A percentile compares a stretch with the other conserved stretches of the same genome.
These are phyloP conservation scores for Nicotiana undulata DNA, from an alignment of 257 asterid genomes.

Conservation along the genomic window DNA sequence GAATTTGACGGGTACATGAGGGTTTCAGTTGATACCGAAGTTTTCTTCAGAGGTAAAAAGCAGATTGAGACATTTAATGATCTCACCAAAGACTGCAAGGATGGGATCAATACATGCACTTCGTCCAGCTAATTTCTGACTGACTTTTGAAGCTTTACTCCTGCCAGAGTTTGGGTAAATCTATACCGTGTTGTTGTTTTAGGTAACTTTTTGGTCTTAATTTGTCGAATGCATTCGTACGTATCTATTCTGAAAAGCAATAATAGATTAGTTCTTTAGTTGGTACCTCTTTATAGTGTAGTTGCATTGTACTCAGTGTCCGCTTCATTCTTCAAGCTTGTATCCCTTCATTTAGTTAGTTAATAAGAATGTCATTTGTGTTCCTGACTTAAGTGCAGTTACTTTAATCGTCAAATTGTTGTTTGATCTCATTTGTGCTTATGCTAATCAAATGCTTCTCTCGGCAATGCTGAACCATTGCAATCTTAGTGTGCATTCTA, in stretches of 20 bases:
- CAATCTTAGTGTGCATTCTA: background rate
- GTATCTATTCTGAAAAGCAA: background rate
- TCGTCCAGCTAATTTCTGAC: constrained; percentile 31
- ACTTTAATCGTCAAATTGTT: background rate
- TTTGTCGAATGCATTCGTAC: background rate
- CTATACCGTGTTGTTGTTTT: background rate
- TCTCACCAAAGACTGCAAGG: constrained; percentile 72
- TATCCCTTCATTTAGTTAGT: constrained; percentile 2
- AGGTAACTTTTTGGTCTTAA: background rate
- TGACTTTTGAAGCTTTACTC: background rate
- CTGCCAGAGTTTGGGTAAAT: constrained; percentile 1
- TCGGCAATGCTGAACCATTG: background rate
- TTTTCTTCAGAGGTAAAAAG: constrained; percentile 60
- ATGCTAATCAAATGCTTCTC: background rate
- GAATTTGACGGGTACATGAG: constrained; percentile 92
- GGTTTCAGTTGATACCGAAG: constrained; percentile 64
- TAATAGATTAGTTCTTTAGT: background rate
- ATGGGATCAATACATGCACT: constrained; percentile 61
- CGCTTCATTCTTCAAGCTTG: background rate
- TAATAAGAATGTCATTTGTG: background rate
- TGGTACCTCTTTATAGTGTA: background rate
- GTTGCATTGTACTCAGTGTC: background rate
- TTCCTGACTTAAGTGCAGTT: background rate
- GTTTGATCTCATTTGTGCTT: constrained; percentile 1
- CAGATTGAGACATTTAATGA: constrained; percentile 81